Conservation (phyloP, 2,329 filamentous ascomycete genomes). For the Cadophora sp. region DNA sequence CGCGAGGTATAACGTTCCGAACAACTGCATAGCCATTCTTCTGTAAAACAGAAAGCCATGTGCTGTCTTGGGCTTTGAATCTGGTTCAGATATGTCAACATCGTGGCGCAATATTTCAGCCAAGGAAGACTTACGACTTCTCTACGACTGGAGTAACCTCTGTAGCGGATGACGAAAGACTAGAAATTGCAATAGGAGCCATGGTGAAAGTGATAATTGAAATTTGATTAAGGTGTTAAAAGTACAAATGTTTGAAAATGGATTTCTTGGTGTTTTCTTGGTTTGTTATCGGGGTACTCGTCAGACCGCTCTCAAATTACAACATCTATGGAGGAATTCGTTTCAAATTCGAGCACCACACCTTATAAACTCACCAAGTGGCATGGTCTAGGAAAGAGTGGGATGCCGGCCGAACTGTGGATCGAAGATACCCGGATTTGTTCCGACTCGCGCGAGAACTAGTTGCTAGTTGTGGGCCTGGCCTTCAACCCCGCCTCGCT, state of each 20-base stretch:
- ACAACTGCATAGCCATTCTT: conserved; percentile 30
- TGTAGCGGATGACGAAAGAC: neutral
- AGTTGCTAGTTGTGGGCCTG: neutral
- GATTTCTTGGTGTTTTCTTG: neutral
- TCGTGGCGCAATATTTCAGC: neutral
- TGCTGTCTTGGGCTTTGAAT: conserved; percentile 22
- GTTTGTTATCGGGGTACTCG: neutral
- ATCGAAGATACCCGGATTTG: neutral
- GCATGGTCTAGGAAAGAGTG: conserved; percentile 1
- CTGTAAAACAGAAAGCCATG: conserved; percentile 28
- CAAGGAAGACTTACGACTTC: neutral
- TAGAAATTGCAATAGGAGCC: conserved; percentile 15
- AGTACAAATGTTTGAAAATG: neutral
- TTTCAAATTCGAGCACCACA: neutral
- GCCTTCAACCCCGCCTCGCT: neutral
- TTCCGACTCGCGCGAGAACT: neutral
- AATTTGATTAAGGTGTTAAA: neutral
- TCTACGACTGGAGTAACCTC: neutral
- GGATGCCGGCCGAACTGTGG: conserved; percentile 6
- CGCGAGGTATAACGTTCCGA: conserved; percentile 27
- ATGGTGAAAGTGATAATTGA: neutral
- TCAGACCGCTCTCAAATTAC: neutral
- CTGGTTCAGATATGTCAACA: neutral
- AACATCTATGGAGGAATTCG: neutral
- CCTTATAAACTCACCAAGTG: neutral